Percentiles rank a stretch among this genome's conserved stretches.
Conservation (phyloP, 495 filamentous ascomycete species). For the Parathielavia hyrcaniae region DNA sequence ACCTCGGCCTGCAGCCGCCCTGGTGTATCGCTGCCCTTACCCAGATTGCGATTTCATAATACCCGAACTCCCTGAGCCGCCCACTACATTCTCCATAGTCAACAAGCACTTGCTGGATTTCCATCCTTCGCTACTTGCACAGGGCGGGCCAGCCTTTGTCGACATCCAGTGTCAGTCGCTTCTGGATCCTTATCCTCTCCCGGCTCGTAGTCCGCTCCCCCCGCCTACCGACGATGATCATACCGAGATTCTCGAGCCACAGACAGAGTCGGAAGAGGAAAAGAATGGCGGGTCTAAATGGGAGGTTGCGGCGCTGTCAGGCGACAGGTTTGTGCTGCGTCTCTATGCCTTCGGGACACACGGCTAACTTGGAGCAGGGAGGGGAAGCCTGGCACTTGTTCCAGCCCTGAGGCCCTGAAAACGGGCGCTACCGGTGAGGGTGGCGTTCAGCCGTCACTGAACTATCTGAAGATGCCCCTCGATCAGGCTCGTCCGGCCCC, state of each 20-base stretch:
- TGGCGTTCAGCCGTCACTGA: not conserved
- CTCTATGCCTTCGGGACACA: not conserved
- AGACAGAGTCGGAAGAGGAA: slow-evolving; percentile 11
- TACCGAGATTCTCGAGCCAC: slow-evolving; percentile 9
- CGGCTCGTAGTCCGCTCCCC: no score
- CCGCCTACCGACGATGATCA: no score
- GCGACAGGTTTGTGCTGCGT: slow-evolving; percentile 14
- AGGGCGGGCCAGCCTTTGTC: no score
- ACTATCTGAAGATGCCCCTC: slow-evolving; percentile 6
- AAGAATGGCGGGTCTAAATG: slow-evolving; percentile 6
- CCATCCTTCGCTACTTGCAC: no score
- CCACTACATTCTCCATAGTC: no score
- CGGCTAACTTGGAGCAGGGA: slow-evolving; percentile 4
- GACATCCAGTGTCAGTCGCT: no score
- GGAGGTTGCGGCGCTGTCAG: not conserved
- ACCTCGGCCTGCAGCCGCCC: no score
- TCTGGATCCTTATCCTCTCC: no score
- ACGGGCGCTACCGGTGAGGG: slow-evolving; percentile 6
- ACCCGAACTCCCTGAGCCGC: no score
- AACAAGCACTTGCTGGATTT: no score
- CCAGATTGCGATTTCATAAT: no score
- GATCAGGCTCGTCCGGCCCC: not conserved
- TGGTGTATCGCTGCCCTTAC: no score
- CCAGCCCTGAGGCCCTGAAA: slow-evolving; percentile 1
- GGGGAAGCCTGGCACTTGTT: not conserved